A percentile compares a stretch with the other conserved stretches of the same genome.
phyloP scores from a whole-genome alignment of 257 asterid species.

The Anisodus acutangulus region DNA sequence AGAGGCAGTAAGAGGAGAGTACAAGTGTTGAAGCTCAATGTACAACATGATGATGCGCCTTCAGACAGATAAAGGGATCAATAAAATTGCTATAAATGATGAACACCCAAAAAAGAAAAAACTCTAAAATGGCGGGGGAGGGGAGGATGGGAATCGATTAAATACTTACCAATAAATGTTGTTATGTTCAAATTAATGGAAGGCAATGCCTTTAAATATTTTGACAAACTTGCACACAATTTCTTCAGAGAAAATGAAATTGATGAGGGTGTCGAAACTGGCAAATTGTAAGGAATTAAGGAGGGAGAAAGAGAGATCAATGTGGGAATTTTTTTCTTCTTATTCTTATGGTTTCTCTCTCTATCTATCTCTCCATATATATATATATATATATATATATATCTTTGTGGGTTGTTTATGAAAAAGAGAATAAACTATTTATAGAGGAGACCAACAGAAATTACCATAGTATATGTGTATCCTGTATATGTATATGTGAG shows the following conservation, averaged over 20 bases:
- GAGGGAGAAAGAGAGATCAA: slow-evolving; percentile 19
- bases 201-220: too few species aligned
- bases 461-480: not conserved
- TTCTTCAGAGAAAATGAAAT: too few species aligned
- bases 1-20: not conserved
- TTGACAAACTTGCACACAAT: too few species aligned
- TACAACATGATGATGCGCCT: not conserved
- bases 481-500: not conserved
- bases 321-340: not conserved
- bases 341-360: not conserved
- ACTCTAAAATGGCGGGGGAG: too few species aligned
- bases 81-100: not conserved
- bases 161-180: not conserved
- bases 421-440: not conserved
- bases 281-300: not conserved
- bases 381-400: too few species aligned
- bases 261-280: too few species aligned
- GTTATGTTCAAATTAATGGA: not conserved
- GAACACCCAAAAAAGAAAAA: not conserved
- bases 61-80: too few species aligned
- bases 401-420: not conserved
- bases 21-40: not conserved
- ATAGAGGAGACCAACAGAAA: not conserved
- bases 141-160: not conserved
- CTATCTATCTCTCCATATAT: too few species aligned